Evolutionary conservation across 768 basidiomycete genomes (phyloP), one percentile per base, ranked within the genome.

Genomic region (Russula sp.): DNA sequence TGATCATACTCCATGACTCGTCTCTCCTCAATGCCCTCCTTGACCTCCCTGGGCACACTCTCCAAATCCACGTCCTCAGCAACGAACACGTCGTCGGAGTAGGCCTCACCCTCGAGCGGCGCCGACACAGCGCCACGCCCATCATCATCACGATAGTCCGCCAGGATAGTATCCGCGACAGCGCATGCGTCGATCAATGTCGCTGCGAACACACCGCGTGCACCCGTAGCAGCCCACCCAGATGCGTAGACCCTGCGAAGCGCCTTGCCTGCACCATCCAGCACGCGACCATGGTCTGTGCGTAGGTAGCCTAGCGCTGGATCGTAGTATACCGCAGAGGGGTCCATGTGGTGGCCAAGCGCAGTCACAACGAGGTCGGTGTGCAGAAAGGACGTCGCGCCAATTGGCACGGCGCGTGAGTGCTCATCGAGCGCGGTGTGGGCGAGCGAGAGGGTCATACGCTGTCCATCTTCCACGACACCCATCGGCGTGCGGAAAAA

Each of bases 131-230:
- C 13, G 40, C 48, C 55, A 18, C 51, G 42, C 57, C 62, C 37
- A 40, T 13, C 53, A 18, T 10, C 64, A 7, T 52, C 55, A 45
- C 74, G 71, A n/a, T 80, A 79, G 68, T 95, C 94, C 2, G 76
- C 74, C 1, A 93, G 65, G 57, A 98, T 82, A 0, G 80, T 76
- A 44, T 89, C 85, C 3, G 91, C 88, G 2, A 91, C 85, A 3
- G 81, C 79, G 71, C 94, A 93, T 22, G 95, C 91, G 71, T 97
- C 82, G 74, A 92, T 84, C 94, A 99, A 94, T 39, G 97, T 97
- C 3, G 87, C 80, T 1, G 93, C 94, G 50, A 98, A 79, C 14
- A 98, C 94, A 10, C 95, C 95, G 57, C 84, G 87, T 0, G 97
- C 94, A 40, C 96, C 96, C 4, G 83, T 85, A 2, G 93, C 88